Evolutionary conservation across 1,139 yeast species (phyloP).

Genomic region (Blastobotrys apis): DNA sequence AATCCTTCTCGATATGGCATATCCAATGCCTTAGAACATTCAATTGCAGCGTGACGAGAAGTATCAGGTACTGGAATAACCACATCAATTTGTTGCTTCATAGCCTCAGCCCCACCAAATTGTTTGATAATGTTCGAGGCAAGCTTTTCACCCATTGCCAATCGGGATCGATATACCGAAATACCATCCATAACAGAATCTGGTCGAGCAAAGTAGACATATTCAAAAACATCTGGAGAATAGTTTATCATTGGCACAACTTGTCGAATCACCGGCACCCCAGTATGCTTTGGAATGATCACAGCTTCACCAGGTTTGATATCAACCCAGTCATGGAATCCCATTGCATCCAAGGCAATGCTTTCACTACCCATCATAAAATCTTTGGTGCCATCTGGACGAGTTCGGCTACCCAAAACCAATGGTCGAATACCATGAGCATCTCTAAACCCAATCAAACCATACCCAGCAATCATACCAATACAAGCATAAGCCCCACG

Average conservation of each 20-base stretch:
- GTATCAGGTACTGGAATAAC: slow-evolving; percentile 99
- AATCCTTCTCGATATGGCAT: slow-evolving; percentile 95
- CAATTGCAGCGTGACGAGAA: slow-evolving; percentile 88
- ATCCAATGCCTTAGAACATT: slow-evolving; percentile 77
- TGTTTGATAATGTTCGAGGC: slow-evolving; percentile 62
- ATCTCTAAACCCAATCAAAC: slow-evolving; percentile 91
- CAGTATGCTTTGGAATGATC: slow-evolving; percentile 70
- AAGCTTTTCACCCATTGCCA: slow-evolving; percentile 89
- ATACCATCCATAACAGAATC: slow-evolving; percentile 95
- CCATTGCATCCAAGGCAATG: slow-evolving; percentile 92
- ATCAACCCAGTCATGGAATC: slow-evolving; percentile 74
- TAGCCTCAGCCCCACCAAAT: slow-evolving; percentile 47
- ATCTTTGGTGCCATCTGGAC: slow-evolving; percentile 69
- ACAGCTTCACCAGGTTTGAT: slow-evolving; percentile 95
- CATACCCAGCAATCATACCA: slow-evolving; percentile 94
- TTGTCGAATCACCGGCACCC: slow-evolving; percentile 77
- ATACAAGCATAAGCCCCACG: slow-evolving; percentile 97
- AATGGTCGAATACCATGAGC: slow-evolving; percentile 96
- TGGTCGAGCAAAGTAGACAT: slow-evolving; percentile 96
- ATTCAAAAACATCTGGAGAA: slow-evolving; percentile 95
- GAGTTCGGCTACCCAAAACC: slow-evolving; percentile 72
- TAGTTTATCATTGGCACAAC: slow-evolving; percentile 74
- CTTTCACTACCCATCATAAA: slow-evolving; percentile 96
- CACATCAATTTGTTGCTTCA: slow-evolving; percentile 67
- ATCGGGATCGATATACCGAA: slow-evolving; percentile 86